Base-by-base conservation (phyloP, 371 early-diverging fungal genomes). In the Rhizopus microsporus region DNA sequence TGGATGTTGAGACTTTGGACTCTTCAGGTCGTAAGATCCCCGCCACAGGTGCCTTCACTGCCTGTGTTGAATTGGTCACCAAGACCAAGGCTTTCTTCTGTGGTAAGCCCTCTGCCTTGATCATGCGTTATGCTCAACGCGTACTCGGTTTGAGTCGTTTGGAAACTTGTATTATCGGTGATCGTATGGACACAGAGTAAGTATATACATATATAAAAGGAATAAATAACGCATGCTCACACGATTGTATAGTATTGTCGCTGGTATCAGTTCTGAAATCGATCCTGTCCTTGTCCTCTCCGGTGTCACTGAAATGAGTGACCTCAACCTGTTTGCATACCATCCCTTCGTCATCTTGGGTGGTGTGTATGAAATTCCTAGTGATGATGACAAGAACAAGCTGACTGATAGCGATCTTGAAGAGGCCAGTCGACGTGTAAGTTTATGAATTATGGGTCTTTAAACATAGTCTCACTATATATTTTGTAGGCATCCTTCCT, bases 131-230 rank as follows among this genome's bases (percentile, higher is more conserved):
- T 65, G 87, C 85, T 23, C 80, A 80, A 53, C 72, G 77, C 58
- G 82, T 80, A 13, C 74, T 87, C 38, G 85, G 83, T 31, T 64
- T 78, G 45, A 63, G 59, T 57, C 84, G 85, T 62, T 56, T 75
- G 51, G 85, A 85, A 43, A 85, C 84, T 2, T 85, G 86, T 69
- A 85, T 88, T 49, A 79, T 88, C 64, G 88, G 88, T 63, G 86
- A 88, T 61, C 81, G 88, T 52, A 84, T 88, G 84, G 86, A 88
- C 67, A 88, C 86, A 35, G 88, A 88, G 66, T 65, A 60, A 60
- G 61, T 57, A 5, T 35, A 35, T 12, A 38, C 10, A 44, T 54
- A 16, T 32, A 5, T 32, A 17, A 5, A 0, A 40, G 16, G 12
- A n/a, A 9, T 8, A 13, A 44, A 35, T 51, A 35, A 10, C 12